phyloP scores from a whole-genome alignment of 805 yeast genomes.

The Pichia ethanolica region DNA sequence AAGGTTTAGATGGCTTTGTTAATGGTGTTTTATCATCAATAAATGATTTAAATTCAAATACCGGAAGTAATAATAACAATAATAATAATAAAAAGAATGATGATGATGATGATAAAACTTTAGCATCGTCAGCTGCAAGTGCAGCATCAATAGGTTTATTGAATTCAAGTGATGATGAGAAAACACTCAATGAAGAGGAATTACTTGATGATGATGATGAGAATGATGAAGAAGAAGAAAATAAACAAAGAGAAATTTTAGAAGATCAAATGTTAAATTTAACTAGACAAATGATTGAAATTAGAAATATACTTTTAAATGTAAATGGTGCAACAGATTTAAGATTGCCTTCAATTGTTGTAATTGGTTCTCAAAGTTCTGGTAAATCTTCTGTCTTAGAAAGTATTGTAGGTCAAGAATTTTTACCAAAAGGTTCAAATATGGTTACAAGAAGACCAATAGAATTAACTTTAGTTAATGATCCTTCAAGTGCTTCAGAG shows the following conservation, averaged over 20 bases:
- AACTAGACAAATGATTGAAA: constrained; percentile 96
- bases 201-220: constrained; percentile 38
- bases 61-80: constrained; percentile 25
- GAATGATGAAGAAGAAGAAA: constrained; percentile 39
- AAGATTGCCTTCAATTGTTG: constrained; percentile 90
- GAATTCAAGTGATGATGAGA: constrained; percentile 25
- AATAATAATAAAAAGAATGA: constrained; percentile 18
- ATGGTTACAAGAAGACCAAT: constrained; percentile 99
- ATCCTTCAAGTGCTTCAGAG: constrained; percentile 72
- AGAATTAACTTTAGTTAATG: constrained; percentile 84
- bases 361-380: constrained; percentile 93
- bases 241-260: constrained; percentile 43
- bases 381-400: constrained; percentile 96
- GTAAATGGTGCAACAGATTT: constrained; percentile 69
- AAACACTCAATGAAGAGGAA: constrained; percentile 38
- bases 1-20: constrained; percentile 33
- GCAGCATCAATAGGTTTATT: constrained; percentile 39
- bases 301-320: constrained; percentile 66
- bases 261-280: constrained; percentile 79
- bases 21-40: constrained; percentile 14
- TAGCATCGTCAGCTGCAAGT: constrained; percentile 51
- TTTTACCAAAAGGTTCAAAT: constrained; percentile 92
- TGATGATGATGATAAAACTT: constrained; percentile 25
- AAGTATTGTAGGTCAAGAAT: constrained; percentile 96
- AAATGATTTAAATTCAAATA: constrained; percentile 16